These are phyloP conservation scores for Phytophthora citricola DNA, from an alignment of 352 stramenopile species.

Conservation along the genomic window DNA sequence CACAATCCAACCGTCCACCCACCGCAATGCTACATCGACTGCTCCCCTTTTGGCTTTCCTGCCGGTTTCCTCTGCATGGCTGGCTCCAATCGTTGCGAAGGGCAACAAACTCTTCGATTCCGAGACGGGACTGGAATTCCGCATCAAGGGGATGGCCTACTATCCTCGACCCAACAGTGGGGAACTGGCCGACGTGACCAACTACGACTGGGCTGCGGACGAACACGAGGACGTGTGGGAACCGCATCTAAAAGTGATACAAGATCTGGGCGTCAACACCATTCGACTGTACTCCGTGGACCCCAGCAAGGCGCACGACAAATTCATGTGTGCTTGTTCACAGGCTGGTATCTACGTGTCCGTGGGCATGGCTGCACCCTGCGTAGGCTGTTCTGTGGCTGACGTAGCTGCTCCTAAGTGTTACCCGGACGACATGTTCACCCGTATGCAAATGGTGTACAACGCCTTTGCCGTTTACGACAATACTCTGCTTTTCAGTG, in stretches of 20 bases:
- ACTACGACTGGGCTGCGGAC: slow-evolving; percentile 73
- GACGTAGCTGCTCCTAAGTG: slow-evolving; percentile 52
- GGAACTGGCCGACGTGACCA: slow-evolving; percentile 52
- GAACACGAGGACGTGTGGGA: slow-evolving; percentile 65
- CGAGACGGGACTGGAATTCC: slow-evolving; percentile 65
- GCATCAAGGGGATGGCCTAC: slow-evolving; percentile 76
- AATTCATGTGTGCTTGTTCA: slow-evolving; percentile 79
- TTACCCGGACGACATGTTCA: slow-evolving; percentile 61
- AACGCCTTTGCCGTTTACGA: slow-evolving; percentile 79
- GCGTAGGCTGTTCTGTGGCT: slow-evolving; percentile 46
- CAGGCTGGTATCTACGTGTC: slow-evolving; percentile 80
- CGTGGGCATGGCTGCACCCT: slow-evolving; percentile 66
- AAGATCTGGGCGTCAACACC: slow-evolving; percentile 68
- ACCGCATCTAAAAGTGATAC: slow-evolving; percentile 57
- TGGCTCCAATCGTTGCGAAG: slow-evolving; percentile 55
- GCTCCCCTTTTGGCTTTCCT: slow-evolving; percentile 5
- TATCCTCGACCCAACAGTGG: slow-evolving; percentile 72
- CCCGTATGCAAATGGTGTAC: slow-evolving; percentile 69
- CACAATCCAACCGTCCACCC: slow-evolving; percentile 1
- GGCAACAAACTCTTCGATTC: slow-evolving; percentile 90
- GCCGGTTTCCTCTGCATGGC: slow-evolving; percentile 40
- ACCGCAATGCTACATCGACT: slow-evolving; percentile 1
- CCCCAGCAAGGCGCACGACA: slow-evolving; percentile 66
- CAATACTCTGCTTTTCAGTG: slow-evolving; percentile 70
- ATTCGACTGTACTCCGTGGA: slow-evolving; percentile 75